Conservation (phyloP, 2,329 filamentous ascomycete species). For the Metarhizium humberi region DNA sequence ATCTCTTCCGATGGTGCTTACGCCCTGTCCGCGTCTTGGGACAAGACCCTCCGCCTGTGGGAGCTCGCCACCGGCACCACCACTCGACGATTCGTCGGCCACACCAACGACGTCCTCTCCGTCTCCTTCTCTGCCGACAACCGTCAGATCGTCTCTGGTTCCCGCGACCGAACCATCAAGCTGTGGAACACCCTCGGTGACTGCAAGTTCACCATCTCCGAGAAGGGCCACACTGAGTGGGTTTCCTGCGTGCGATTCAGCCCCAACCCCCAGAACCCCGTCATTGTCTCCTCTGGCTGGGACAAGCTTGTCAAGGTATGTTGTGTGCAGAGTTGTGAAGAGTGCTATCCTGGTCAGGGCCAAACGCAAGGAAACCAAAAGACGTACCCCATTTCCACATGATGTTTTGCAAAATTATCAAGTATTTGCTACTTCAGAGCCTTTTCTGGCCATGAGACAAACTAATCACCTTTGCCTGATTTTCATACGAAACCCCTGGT, state of each 20-base stretch:
- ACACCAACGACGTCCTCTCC: slow-evolving; percentile 98
- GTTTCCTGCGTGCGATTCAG: slow-evolving; percentile 99
- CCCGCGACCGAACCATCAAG: slow-evolving; percentile 98
- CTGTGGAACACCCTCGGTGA: slow-evolving; percentile 99
- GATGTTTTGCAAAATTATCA: slow-evolving; percentile 79
- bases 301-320: slow-evolving; percentile 99
- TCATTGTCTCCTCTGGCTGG: slow-evolving; percentile 97
- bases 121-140: slow-evolving; percentile 99
- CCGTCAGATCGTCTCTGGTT: slow-evolving; percentile 98
- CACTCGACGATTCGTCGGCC: slow-evolving; percentile 96
- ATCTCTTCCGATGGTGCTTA: slow-evolving; percentile 99
- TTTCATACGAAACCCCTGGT: slow-evolving; percentile 7
- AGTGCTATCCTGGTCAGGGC: neutral
- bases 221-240: slow-evolving; percentile 99
- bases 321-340: slow-evolving; percentile 14
- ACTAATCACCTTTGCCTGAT: slow-evolving; percentile 84
- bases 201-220: slow-evolving; percentile 99
- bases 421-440: slow-evolving; percentile 99
- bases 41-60: slow-evolving; percentile 99
- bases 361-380: slow-evolving; percentile 2
- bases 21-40: slow-evolving; percentile 97
- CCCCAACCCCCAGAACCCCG: slow-evolving; percentile 99
- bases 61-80: slow-evolving; percentile 96
- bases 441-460: slow-evolving; percentile 88
- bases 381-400: slow-evolving; percentile 36